These are phyloP conservation scores for Ceratocystis smalleyi DNA, from an alignment of 2,329 filamentous ascomycete genomes.

Conservation along the genomic window DNA sequence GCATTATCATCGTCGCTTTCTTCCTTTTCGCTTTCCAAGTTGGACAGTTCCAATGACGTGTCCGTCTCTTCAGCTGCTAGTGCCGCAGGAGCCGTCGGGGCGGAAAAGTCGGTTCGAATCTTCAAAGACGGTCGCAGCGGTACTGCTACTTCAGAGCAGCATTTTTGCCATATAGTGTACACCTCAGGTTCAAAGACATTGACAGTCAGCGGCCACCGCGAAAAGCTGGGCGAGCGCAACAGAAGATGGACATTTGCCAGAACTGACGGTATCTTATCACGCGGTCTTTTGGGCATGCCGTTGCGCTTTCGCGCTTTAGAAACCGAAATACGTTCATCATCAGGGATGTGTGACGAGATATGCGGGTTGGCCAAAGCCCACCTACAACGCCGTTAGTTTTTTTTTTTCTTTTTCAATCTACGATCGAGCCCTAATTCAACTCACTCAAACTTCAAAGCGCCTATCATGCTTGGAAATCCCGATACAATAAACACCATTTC, in stretches of 20 bases:
- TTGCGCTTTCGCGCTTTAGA: conserved; percentile 36
- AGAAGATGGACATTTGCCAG: conserved; percentile 71
- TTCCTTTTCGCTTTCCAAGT: neutral
- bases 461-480: conserved; percentile 74
- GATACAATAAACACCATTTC: conserved; percentile 77
- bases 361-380: conserved; percentile 89
- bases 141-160: conserved; percentile 35
- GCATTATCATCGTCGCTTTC: neutral
- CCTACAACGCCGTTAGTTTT: conserved; percentile 29
- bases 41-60: neutral
- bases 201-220: conserved; percentile 64
- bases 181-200: conserved; percentile 65
- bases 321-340: conserved; percentile 41
- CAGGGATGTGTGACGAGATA: conserved; percentile 60
- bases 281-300: conserved; percentile 41
- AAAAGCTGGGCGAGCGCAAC: conserved; percentile 63
- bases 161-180: conserved; percentile 49
- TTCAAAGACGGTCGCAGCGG: conserved; percentile 33
- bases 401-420: neutral
- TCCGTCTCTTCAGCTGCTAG: conserved; percentile 5
- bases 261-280: conserved; percentile 47
- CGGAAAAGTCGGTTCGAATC: conserved; percentile 42
- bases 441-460: conserved; percentile 87
- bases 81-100: conserved; percentile 16
- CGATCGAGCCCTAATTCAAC: conserved; percentile 22